Evolutionary conservation across 352 stramenopile species (phyloP), one percentile per base, ranked within the genome.

Genomic region (Globisporangium heterothallicum): DNA sequence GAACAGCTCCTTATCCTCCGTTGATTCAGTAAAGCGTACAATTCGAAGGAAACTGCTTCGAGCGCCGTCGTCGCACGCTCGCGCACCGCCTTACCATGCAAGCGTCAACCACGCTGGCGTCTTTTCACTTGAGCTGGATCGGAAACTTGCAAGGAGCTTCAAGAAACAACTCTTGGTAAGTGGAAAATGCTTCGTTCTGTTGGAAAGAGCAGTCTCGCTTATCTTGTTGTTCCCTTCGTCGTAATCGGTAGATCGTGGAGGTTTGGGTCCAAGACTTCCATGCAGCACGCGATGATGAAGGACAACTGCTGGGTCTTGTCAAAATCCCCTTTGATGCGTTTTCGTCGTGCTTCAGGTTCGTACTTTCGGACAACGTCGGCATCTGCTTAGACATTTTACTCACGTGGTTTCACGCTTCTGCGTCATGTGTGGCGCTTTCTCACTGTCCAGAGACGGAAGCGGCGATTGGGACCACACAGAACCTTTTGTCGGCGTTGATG

Each of bases 231-330:
- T 21, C 19, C 12, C 22, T 42, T 35, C 19, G 21, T 49, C 27
- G 22, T 8, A 18, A 27, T 42, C 12, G 45, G 27, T 36, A 81
- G 71, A 74, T 81, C 13, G 16, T 78, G 5, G 71, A 81, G 63
- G 43, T 65, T 0, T 81, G 71, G 71, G 14, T 65, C 16, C 29
- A 75, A 24, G 27, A 9, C 10, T 24, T 49, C 4, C 13, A 68
- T 21, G 32, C n/a, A 2, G 14, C 26, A 14, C 52, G 48, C 4
- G 26, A 46, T 7, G 22, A 43, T 1, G 54, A 74, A 1, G 45
- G 32, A 9, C 60, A 32, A 13, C 59, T 81, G 21, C 29, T 78
- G 22, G 71, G 71, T 5, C 41, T 81, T 30, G 53, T 58, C 4
- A 81, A 77, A 41, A 18, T 78, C 9, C 53, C 59, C 2, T 51